Evolutionary conservation across 805 yeast species (phyloP).

Genomic region (Sugiyamaella lignohabitans): DNA sequence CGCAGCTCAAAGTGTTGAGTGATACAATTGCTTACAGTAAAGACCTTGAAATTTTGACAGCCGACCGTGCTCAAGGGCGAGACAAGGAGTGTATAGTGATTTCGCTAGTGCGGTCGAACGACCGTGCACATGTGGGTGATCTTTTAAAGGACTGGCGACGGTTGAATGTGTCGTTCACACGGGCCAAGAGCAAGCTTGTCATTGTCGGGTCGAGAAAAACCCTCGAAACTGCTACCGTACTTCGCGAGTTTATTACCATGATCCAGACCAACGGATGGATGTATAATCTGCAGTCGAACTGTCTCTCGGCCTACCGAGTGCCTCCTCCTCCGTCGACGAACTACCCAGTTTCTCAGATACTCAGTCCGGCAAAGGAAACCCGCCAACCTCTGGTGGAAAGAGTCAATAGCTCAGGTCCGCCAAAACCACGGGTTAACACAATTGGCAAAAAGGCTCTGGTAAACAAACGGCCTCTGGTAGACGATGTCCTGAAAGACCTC

Average conservation of each 20-base stretch:
- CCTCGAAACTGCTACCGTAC: constrained; percentile 43
- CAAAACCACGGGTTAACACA: not conserved
- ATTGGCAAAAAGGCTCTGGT: not conserved
- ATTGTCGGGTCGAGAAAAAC: constrained; percentile 75
- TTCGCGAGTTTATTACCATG: constrained; percentile 55
- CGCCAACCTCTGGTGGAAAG: too few species aligned
- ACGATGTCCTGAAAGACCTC: not conserved
- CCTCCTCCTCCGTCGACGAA: constrained; percentile 2
- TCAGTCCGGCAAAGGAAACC: not conserved
- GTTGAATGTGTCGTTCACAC: constrained; percentile 87
- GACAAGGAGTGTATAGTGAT: constrained; percentile 89
- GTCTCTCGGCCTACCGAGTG: constrained; percentile 13
- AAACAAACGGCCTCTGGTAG: not conserved
- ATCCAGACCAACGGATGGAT: constrained; percentile 58
- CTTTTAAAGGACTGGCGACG: constrained; percentile 84
- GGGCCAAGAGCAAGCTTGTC: constrained; percentile 79
- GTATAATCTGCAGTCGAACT: constrained; percentile 42
- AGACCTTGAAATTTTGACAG: constrained; percentile 67
- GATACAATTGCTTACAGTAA: constrained; percentile 20
- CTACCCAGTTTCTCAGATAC: not conserved
- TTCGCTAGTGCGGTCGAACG: constrained; percentile 81
- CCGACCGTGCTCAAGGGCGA: constrained; percentile 93
- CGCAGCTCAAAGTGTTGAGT: constrained; percentile 56
- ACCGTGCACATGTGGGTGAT: constrained; percentile 60
- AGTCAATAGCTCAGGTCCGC: not conserved